Percentiles rank a stretch among this genome's conserved stretches.
phyloP scores from a whole-genome alignment of 2,329 filamentous ascomycete genomes.

The Fusarium gaditjirri region DNA sequence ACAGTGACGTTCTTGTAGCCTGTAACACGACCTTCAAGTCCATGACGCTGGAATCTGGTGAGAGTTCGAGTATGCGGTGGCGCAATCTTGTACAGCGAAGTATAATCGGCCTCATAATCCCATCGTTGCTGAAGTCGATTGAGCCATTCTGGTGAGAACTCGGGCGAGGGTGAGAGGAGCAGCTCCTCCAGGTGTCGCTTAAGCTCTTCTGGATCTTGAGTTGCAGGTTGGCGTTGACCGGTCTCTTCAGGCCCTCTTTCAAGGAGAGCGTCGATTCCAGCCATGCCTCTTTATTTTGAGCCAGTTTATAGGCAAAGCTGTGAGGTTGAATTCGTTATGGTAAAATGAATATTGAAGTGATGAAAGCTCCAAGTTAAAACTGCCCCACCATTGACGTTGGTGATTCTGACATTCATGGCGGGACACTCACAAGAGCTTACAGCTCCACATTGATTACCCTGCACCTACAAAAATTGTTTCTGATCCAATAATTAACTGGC shows the following conservation, averaged over 20 bases:
- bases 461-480: not conserved
- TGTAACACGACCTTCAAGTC: constrained; percentile 90
- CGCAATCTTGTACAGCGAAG: constrained; percentile 86
- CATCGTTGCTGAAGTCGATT: constrained; percentile 89
- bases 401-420: constrained; percentile 28
- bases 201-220: constrained; percentile 67
- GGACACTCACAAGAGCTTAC: constrained; percentile 13
- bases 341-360: constrained; percentile 16
- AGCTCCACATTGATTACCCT: constrained; percentile 28
- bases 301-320: not conserved
- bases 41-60: constrained; percentile 90
- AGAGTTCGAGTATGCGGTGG: constrained; percentile 95
- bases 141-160: constrained; percentile 87
- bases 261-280: constrained; percentile 51
- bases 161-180: constrained; percentile 81
- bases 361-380: constrained; percentile 31
- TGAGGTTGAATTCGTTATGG: not conserved
- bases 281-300: constrained; percentile 41
- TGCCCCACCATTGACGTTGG: constrained; percentile 43
- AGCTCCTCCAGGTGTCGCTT: constrained; percentile 78
- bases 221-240: constrained; percentile 29
- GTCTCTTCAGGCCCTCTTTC: constrained; percentile 26
- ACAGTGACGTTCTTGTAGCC: constrained; percentile 96
- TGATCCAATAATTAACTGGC: not conserved
- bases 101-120: constrained; percentile 83